These are phyloP conservation scores for Ulvella scutata DNA, from an alignment of 139 green algal species.

Conservation along the genomic window DNA sequence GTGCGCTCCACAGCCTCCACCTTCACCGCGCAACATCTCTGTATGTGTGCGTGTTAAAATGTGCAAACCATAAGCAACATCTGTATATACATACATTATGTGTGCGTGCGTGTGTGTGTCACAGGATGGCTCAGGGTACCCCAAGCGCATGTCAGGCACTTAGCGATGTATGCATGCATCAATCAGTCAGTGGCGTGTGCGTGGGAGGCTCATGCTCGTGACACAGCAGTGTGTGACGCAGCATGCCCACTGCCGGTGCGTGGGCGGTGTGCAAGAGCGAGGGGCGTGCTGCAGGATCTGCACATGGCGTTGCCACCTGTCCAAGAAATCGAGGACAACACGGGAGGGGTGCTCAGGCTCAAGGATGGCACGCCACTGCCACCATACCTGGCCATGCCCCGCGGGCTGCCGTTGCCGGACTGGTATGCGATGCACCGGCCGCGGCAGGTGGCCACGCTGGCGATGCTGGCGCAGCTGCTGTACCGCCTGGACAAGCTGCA, in stretches of 20 bases:
- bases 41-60: neutral
- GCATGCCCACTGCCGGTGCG: neutral
- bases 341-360: conserved; percentile 2
- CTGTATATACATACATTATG: no score
- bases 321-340: conserved; percentile 4
- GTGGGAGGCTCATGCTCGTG: no score
- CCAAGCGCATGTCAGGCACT: no score
- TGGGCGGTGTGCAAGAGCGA: neutral
- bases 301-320: conserved; percentile 1
- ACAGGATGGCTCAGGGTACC: no score
- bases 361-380: conserved; percentile 1
- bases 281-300: neutral
- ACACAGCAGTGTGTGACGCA: no score
- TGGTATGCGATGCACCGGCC: neutral
- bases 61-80: no score
- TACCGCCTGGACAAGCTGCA: neutral
- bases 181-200: no score
- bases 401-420: neutral
- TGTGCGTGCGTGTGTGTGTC: no score
- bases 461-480: conserved; percentile 1
- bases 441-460: neutral
- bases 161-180: no score
- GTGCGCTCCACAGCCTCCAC: neutral
- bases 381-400: neutral
- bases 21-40: neutral